Conservation (phyloP, 2,329 filamentous ascomycete genomes). For the Pezicula carpinea region DNA sequence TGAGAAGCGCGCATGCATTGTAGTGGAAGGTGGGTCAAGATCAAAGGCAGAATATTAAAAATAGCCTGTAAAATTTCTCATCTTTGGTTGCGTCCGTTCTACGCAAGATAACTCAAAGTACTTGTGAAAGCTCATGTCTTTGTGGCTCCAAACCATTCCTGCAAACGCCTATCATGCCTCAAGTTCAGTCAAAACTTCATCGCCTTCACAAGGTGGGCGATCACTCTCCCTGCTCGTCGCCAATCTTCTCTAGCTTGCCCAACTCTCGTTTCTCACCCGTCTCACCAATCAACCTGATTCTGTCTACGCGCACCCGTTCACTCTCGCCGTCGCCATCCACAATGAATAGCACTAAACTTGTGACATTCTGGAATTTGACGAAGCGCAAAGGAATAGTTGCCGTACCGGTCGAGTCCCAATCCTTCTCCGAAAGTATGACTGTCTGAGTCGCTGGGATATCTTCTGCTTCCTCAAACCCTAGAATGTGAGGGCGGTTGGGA, state of each 20-base stretch:
- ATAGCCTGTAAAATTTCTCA: slow-evolving; percentile 9
- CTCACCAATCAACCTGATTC: slow-evolving; percentile 79
- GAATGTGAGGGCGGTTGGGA: slow-evolving; percentile 81
- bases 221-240: slow-evolving; percentile 63
- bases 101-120: background rate
- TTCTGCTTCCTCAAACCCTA: slow-evolving; percentile 94
- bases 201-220: slow-evolving; percentile 1
- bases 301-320: slow-evolving; percentile 81
- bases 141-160: too few relatives aligned
- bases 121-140: too few relatives aligned
- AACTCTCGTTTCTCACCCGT: slow-evolving; percentile 86
- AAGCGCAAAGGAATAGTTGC: slow-evolving; percentile 73
- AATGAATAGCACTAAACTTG: slow-evolving; percentile 81
- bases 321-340: slow-evolving; percentile 77
- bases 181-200: background rate
- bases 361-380: slow-evolving; percentile 96
- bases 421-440: slow-evolving; percentile 66
- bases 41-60: background rate
- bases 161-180: slow-evolving; percentile 3
- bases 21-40: background rate
- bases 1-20: background rate
- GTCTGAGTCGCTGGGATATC: slow-evolving; percentile 76
- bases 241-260: slow-evolving; percentile 94
- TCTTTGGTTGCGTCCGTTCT: slow-evolving; percentile 5
- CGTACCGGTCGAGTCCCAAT: slow-evolving; percentile 80